A percentile compares a stretch with the other conserved stretches of the same genome.
phyloP scores from a whole-genome alignment of 768 basidiomycete genomes.

The Psilocybe azurescens region DNA sequence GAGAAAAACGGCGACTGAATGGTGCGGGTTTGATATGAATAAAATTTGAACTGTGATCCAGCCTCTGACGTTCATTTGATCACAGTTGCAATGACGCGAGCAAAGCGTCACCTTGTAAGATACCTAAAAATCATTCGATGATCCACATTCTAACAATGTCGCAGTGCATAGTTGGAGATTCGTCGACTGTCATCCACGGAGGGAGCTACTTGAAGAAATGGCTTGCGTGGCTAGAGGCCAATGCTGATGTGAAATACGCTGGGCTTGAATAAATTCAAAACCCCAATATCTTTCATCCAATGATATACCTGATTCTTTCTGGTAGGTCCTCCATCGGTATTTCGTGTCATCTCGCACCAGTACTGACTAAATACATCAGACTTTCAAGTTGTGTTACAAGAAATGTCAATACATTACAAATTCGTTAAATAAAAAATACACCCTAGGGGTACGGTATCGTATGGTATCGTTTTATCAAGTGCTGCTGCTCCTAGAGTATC shows the following conservation, averaged over 20 bases:
- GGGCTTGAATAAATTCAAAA: slow-evolving; percentile 54
- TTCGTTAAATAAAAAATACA: not conserved
- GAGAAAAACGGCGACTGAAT: slow-evolving; percentile 91
- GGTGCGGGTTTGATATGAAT: slow-evolving; percentile 44
- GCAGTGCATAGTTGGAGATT: slow-evolving; percentile 95
- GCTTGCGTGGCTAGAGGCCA: slow-evolving; percentile 88
- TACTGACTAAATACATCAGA: not conserved
- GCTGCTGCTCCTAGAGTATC: not conserved
- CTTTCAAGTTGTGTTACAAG: not conserved
- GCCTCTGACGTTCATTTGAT: slow-evolving; percentile 38
- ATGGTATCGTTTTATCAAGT: too few species aligned
- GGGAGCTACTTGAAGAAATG: slow-evolving; percentile 85
- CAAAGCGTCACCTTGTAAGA: slow-evolving; percentile 83
- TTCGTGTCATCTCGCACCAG: not conserved
- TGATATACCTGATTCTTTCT: not conserved
- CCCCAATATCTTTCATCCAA: not conserved
- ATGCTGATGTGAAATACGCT: slow-evolving; percentile 91
- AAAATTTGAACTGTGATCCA: not conserved
- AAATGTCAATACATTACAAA: not conserved
- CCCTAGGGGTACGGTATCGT: not conserved
- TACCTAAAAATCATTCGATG: not conserved
- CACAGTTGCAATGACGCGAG: slow-evolving; percentile 84
- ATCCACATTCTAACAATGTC: not conserved
- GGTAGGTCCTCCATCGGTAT: not conserved
- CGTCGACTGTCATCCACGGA: slow-evolving; percentile 87